Percentiles rank a stretch among this genome's conserved stretches.
phyloP scores from a whole-genome alignment of 2,329 filamentous ascomycete species.

The Aspergillus neoniger region DNA sequence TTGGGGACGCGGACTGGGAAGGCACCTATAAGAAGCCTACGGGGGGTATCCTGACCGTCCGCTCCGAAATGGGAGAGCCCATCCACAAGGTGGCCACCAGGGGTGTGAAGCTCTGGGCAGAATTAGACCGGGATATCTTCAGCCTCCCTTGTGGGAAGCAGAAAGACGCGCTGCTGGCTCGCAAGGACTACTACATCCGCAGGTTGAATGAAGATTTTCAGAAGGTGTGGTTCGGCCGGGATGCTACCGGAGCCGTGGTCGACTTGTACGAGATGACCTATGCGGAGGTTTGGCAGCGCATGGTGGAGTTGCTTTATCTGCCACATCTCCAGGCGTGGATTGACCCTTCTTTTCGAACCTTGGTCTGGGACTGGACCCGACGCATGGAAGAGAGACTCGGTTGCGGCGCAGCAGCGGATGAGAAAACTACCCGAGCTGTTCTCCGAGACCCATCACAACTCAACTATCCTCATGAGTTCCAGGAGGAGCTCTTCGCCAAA shows the following conservation, averaged over 20 bases:
- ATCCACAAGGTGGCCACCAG: conserved; percentile 5
- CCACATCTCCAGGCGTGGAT: not conserved
- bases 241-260: not conserved
- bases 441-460: not conserved
- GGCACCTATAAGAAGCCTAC: not conserved
- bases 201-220: conserved; percentile 6
- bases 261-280: conserved; percentile 7
- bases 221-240: conserved; percentile 1
- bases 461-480: not conserved
- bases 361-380: not conserved
- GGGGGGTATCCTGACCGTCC: not conserved
- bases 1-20: not conserved
- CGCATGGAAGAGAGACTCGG: not conserved
- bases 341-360: not conserved
- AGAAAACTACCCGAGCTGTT: not conserved
- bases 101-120: conserved; percentile 2
- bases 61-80: conserved; percentile 1
- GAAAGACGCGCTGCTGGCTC: not conserved
- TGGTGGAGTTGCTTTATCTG: not conserved
- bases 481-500: not conserved
- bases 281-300: not conserved
- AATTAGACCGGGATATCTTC: conserved; percentile 8
- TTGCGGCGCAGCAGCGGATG: not conserved
- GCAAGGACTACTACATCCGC: not conserved
- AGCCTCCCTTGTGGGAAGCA: not conserved